Evolutionary conservation across 495 filamentous ascomycete species (phyloP).

Genomic region (Annulohypoxylon bovei): DNA sequence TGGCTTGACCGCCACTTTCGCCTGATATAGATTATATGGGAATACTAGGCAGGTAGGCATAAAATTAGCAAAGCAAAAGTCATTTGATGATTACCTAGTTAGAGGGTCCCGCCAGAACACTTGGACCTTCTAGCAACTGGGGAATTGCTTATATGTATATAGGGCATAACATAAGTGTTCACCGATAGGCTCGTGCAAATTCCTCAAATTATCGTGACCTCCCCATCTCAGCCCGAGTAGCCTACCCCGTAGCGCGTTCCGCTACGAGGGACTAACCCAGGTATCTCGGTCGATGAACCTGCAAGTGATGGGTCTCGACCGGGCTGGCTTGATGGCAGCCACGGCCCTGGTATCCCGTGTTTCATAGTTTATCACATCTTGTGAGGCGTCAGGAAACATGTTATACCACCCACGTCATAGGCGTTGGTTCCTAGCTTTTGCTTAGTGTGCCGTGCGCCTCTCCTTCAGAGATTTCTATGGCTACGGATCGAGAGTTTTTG

Average conservation of each 20-base stretch:
- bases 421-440: neutral
- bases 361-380: constrained; percentile 31
- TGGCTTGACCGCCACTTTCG: constrained; percentile 21
- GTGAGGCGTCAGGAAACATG: constrained; percentile 27
- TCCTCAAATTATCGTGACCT: constrained; percentile 3
- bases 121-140: neutral
- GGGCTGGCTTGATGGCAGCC: constrained; percentile 24
- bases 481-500: neutral
- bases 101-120: neutral
- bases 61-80: constrained; percentile 2
- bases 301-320: constrained; percentile 10
- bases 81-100: constrained; percentile 14
- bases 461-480: neutral
- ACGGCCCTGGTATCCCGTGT: constrained; percentile 36
- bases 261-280: neutral
- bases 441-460: neutral
- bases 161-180: constrained; percentile 8
- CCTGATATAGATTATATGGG: neutral
- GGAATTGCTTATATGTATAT: constrained; percentile 20
- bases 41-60: neutral
- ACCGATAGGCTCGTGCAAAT: constrained; percentile 17
- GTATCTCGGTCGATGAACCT: neutral
- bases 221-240: constrained; percentile 7
- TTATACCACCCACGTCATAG: constrained; percentile 27
- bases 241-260: neutral